Base-by-base conservation (phyloP, 2,329 filamentous ascomycete genomes). In the Calonectria naviculata region DNA sequence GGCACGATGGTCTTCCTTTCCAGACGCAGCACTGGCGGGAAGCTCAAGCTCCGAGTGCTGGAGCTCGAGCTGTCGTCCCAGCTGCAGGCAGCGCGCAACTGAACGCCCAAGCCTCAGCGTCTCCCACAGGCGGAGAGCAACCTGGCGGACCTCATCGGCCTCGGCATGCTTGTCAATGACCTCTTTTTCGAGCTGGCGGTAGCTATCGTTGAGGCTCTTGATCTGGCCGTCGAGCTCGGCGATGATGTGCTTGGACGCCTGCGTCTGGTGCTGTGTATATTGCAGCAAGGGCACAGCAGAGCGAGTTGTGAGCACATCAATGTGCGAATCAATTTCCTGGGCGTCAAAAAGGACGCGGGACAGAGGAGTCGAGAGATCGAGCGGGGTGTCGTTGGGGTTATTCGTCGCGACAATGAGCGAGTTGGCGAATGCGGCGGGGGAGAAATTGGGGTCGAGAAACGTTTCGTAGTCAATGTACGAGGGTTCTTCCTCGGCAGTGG, bases 401-500 rank as follows among this genome's bases (percentile, higher is more conserved):
- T 98, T 98, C 67, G 96, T 98, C 44, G 92, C 89, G 68, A 95
- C 91, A 60, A 98, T 94, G 70, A 99, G 91, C 29, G 91, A 90
- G 83, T 98, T 98, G 78, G 97, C 96, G 80, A 98, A 98, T 19
- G 89, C 85, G 24, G 93, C 88, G 7, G 96, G 90, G 26, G 92
- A 94, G 86, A 99, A 99, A 72, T 89, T 87, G 13, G 95, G 94
- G 60, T 93, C 90, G 74, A 98, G 90, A 79, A 99, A 97, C 74
- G 94, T 90, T 82, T 97, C 95, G 85, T 98, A 97, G 89, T 98
- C 95, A 80, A 99, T 95, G 85, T 99, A 99, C 10, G 94, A 97
- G 46, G 92, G 89, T 70, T 93, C 92, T 52, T 89, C 88, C 68
- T 79, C 77, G 12, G 65, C 71, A 19, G 61, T 36, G 5, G 70